Percentiles rank a stretch among this genome's conserved stretches.
Conservation (phyloP, 176 grass and related monocot species). For the Oryza australiensis region DNA sequence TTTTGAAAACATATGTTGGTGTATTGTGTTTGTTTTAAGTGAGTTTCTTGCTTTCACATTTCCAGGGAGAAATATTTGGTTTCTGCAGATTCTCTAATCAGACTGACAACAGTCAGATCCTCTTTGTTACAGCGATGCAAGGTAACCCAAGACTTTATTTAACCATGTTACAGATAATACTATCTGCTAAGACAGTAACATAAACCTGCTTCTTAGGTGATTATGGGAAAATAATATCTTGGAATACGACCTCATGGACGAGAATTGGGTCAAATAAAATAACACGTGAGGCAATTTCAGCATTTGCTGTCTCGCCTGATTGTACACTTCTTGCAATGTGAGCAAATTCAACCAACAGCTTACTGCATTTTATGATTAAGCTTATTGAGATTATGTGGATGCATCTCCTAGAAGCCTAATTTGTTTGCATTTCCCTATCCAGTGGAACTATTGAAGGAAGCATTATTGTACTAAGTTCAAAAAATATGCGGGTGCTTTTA, state of each 20-base stretch:
- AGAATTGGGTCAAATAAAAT: slow-evolving; percentile 77
- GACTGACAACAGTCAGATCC: slow-evolving; percentile 43
- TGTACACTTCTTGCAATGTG: slow-evolving; percentile 73
- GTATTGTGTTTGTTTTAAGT: slow-evolving; percentile 14
- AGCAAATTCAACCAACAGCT: slow-evolving; percentile 21
- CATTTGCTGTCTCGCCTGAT: slow-evolving; percentile 73
- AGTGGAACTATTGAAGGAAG: slow-evolving; percentile 89
- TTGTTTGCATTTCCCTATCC: slow-evolving; percentile 27
- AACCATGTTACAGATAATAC: slow-evolving; percentile 14
- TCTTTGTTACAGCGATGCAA: slow-evolving; percentile 79
- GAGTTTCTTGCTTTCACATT: slow-evolving; percentile 33
- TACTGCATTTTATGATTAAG: slow-evolving; percentile 8
- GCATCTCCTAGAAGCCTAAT: slow-evolving; percentile 18
- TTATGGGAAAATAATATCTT: slow-evolving; percentile 88
- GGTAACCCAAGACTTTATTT: slow-evolving; percentile 56
- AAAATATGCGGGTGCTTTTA: slow-evolving; percentile 54
- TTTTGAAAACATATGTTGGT: not conserved
- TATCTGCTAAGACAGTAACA: slow-evolving; percentile 10
- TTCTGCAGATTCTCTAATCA: slow-evolving; percentile 79
- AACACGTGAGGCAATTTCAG: slow-evolving; percentile 83
- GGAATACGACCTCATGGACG: slow-evolving; percentile 78
- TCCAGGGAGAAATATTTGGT: slow-evolving; percentile 91
- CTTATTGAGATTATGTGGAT: slow-evolving; percentile 11
- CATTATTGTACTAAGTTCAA: slow-evolving; percentile 55
- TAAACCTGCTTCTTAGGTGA: slow-evolving; percentile 54